Conservation (phyloP, 2,329 filamentous ascomycete genomes). For the Sclerotiophoma versabilis region DNA sequence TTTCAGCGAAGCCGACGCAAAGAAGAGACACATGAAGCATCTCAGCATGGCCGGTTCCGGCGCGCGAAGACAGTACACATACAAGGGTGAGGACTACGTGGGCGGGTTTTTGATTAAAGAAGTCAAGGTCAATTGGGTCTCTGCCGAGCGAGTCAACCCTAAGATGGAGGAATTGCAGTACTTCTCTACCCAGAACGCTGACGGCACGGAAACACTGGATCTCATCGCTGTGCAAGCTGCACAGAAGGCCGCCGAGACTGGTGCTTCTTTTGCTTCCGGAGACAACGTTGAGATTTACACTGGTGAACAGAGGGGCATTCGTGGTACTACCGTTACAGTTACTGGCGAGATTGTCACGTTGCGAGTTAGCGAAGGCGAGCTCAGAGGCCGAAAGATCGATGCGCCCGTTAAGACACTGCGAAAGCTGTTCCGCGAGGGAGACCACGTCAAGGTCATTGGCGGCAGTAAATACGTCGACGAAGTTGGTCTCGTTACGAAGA, state of each 20-base stretch:
- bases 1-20: conserved; percentile 92
- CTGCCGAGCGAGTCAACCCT: conserved; percentile 90
- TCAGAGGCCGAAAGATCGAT: conserved; percentile 85
- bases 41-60: conserved; percentile 61
- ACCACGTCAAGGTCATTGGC: conserved; percentile 98
- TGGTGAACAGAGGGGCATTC: conserved; percentile 91
- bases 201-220: conserved; percentile 93
- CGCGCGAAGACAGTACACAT: conserved; percentile 76
- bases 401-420: conserved; percentile 90
- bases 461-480: conserved; percentile 94
- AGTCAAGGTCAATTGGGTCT: conserved; percentile 85
- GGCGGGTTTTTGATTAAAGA: conserved; percentile 95
- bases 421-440: conserved; percentile 90
- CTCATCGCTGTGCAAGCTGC: conserved; percentile 89
- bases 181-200: conserved; percentile 86
- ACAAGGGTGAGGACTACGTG: conserved; percentile 87
- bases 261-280: conserved; percentile 86
- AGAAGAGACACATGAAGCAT: conserved; percentile 79
- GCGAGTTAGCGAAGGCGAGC: conserved; percentile 80
- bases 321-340: conserved; percentile 84
- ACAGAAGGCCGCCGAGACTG: conserved; percentile 81
- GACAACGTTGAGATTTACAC: conserved; percentile 97
- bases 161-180: conserved; percentile 94
- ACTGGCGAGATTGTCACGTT: conserved; percentile 92
- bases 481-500: conserved; percentile 95